Evolutionary conservation across 2,329 filamentous ascomycete species (phyloP).

Genomic region (Trichophyton schoenleinii): DNA sequence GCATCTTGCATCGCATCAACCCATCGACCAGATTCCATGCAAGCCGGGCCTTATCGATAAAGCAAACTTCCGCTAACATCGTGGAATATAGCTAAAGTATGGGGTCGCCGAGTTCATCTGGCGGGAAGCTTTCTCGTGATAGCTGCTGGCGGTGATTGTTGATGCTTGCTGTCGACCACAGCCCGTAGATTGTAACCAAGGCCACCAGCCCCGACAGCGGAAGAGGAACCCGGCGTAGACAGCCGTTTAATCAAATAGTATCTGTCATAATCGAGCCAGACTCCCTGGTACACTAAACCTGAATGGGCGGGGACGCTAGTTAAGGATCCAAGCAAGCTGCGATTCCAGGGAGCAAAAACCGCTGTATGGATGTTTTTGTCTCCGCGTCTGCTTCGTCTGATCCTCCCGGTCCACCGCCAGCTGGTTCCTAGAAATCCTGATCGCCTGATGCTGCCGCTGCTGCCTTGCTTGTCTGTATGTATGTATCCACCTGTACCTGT

Average conservation of each 20-base stretch:
- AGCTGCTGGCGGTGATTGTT: neutral
- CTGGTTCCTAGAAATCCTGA: neutral
- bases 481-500: neutral
- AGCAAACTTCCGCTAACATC: neutral
- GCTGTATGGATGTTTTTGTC: neutral
- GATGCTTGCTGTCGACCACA: neutral
- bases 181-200: neutral
- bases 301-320: neutral
- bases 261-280: neutral
- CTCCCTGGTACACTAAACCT: neutral
- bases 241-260: neutral
- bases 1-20: neutral
- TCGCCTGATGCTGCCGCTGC: neutral
- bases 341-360: neutral
- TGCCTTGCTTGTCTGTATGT: neutral
- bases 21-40: neutral
- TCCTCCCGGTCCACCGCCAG: neutral
- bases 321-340: neutral
- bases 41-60: conserved; percentile 1
- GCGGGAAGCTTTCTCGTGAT: neutral
- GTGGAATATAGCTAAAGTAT: neutral
- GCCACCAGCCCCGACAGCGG: neutral
- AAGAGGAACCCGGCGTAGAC: neutral
- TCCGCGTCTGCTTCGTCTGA: neutral
- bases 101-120: neutral